Conservation (phyloP, 805 yeast genomes). For the Candida suzukii region DNA sequence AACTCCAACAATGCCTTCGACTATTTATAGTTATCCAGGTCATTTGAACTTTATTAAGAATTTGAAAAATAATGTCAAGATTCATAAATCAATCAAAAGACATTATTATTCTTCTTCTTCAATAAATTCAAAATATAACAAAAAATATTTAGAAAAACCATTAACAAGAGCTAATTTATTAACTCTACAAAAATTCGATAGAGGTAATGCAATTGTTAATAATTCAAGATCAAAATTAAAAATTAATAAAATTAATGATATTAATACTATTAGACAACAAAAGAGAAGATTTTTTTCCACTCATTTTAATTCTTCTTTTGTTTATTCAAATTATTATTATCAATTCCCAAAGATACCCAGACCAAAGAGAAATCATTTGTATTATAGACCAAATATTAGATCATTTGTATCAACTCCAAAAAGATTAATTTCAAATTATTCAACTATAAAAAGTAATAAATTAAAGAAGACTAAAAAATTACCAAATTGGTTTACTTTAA, state of each 20-base stretch:
- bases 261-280: constrained; percentile 6
- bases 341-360: constrained; percentile 49
- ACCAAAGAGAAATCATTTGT: constrained; percentile 46
- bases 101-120: constrained; percentile 20
- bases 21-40: constrained; percentile 1
- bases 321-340: constrained; percentile 26
- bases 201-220: not conserved
- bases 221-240: not conserved
- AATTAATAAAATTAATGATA: constrained; percentile 4
- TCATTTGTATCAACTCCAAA: constrained; percentile 12
- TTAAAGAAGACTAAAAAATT: constrained; percentile 7
- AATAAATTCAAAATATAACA: too few species aligned
- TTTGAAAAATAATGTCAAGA: not conserved
- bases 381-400: constrained; percentile 27
- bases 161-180: constrained; percentile 18
- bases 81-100: not conserved
- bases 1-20: too few species aligned
- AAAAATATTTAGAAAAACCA: constrained; percentile 13
- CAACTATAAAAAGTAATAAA: not conserved
- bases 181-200: constrained; percentile 4
- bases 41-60: not conserved
- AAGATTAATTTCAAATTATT: constrained; percentile 6
- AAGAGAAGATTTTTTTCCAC: not conserved
- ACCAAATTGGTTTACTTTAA: constrained; percentile 45
- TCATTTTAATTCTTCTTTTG: too few species aligned